phyloP scores from a whole-genome alignment of 495 filamentous ascomycete genomes.

The Hypoxylon perforatum region DNA sequence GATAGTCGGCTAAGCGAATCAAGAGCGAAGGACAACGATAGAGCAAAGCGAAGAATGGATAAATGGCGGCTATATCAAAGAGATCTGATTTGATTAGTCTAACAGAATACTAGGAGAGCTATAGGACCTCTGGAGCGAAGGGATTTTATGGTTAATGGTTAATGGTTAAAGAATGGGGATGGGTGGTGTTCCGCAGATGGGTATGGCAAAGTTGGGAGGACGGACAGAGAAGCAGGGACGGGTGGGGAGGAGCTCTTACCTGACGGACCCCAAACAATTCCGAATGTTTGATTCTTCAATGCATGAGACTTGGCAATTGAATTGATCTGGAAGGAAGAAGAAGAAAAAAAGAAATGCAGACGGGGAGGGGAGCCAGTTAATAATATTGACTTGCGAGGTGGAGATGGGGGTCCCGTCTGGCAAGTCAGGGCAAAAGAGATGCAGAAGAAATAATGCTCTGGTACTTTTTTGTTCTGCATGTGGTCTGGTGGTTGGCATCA shows the following conservation, averaged over 20 bases:
- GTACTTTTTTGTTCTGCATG: constrained; percentile 3
- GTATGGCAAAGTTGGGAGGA: background rate
- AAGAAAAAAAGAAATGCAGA: background rate
- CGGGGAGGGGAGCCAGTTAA: background rate
- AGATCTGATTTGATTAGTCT: constrained; percentile 12
- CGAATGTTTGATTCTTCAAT: constrained; percentile 3
- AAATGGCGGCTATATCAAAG: constrained; percentile 4
- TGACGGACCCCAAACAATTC: constrained; percentile 1
- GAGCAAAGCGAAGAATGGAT: background rate
- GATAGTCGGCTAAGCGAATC: constrained; percentile 10
- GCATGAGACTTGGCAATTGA: background rate
- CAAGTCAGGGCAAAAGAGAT: too few species aligned
- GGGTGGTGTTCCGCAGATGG: too few species aligned
- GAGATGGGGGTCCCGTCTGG: background rate
- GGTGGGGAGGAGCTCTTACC: background rate
- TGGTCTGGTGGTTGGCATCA: constrained; percentile 20
- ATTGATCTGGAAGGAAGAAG: background rate
- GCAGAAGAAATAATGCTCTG: too few species aligned
- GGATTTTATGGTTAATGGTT: too few species aligned
- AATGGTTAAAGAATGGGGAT: background rate
- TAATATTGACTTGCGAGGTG: background rate
- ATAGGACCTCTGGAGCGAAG: background rate
- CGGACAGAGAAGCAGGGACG: background rate
- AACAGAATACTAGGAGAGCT: background rate
- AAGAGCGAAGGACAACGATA: background rate